Evolutionary conservation across 371 early-diverging fungal species (phyloP).

Genomic region (Dinochytrium kinnereticum): DNA sequence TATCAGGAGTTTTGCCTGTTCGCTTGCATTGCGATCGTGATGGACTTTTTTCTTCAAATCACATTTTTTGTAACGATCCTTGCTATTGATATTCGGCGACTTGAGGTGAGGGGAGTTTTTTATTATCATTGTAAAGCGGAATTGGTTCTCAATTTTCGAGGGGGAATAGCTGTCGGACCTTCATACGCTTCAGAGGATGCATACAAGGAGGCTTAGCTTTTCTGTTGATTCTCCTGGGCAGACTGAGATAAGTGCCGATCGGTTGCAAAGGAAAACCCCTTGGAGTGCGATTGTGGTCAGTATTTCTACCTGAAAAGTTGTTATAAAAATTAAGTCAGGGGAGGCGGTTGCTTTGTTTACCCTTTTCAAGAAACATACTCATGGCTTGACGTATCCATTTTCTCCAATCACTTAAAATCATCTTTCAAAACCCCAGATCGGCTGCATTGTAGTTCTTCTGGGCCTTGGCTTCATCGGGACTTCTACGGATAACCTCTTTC

Average conservation of each 20-base stretch:
- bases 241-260: background rate
- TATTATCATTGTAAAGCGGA: background rate
- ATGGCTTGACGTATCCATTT: too few species aligned
- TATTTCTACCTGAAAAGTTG: background rate
- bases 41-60: constrained; percentile 73
- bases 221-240: background rate
- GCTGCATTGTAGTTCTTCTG: constrained; percentile 28
- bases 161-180: constrained; percentile 39
- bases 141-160: background rate
- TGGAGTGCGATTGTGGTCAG: constrained; percentile 9
- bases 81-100: constrained; percentile 74
- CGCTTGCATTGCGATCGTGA: constrained; percentile 64
- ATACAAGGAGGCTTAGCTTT: background rate
- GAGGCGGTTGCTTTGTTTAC: too few species aligned
- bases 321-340: background rate
- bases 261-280: constrained; percentile 1
- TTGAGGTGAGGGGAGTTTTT: constrained; percentile 56
- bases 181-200: constrained; percentile 31
- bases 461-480: constrained; percentile 40
- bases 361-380: too few species aligned
- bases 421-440: too few species aligned
- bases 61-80: constrained; percentile 74
- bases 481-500: constrained; percentile 2
- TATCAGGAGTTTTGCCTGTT: constrained; percentile 78
- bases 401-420: too few species aligned